These are phyloP conservation scores for Hypoxylon fuscum DNA, from an alignment of 495 filamentous ascomycete species.

Conservation along the genomic window DNA sequence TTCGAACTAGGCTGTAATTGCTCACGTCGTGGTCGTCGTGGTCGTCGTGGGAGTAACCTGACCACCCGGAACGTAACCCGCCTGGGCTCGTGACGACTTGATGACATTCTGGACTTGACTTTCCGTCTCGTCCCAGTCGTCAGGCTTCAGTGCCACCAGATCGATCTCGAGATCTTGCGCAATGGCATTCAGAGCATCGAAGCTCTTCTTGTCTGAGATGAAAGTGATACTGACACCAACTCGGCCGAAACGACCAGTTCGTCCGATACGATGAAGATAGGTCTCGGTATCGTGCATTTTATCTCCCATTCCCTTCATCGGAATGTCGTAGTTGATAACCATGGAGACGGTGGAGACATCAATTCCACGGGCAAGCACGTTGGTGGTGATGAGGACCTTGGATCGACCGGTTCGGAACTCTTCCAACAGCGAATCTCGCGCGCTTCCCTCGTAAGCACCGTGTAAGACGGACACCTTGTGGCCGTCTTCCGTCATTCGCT, in stretches of 20 bases:
- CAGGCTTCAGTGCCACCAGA: constrained; percentile 57
- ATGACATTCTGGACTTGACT: constrained; percentile 80
- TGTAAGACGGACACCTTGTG: constrained; percentile 91
- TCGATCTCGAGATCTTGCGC: constrained; percentile 71
- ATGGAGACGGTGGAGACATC: constrained; percentile 96
- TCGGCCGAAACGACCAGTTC: constrained; percentile 95
- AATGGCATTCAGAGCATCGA: constrained; percentile 78
- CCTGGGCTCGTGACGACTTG: constrained; percentile 77
- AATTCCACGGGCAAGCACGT: constrained; percentile 95
- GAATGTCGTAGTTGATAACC: constrained; percentile 94
- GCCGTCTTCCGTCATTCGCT: constrained; percentile 84
- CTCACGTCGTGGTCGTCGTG: no score
- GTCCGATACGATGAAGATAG: constrained; percentile 97
- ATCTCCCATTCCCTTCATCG: constrained; percentile 63
- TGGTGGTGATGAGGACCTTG: constrained; percentile 99
- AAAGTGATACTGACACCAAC: constrained; percentile 96
- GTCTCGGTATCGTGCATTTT: constrained; percentile 81
- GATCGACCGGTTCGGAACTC: constrained; percentile 83
- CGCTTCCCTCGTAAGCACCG: constrained; percentile 80
- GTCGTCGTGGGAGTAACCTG: no score
- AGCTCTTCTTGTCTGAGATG: constrained; percentile 81
- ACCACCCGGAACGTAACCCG: constrained; percentile 61
- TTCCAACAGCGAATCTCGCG: constrained; percentile 87
- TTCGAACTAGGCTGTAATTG: background rate
- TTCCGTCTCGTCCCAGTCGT: constrained; percentile 91